Evolutionary conservation across 1,139 yeast genomes (phyloP).

Genomic region (Hemisphaericaspora subhashii): DNA sequence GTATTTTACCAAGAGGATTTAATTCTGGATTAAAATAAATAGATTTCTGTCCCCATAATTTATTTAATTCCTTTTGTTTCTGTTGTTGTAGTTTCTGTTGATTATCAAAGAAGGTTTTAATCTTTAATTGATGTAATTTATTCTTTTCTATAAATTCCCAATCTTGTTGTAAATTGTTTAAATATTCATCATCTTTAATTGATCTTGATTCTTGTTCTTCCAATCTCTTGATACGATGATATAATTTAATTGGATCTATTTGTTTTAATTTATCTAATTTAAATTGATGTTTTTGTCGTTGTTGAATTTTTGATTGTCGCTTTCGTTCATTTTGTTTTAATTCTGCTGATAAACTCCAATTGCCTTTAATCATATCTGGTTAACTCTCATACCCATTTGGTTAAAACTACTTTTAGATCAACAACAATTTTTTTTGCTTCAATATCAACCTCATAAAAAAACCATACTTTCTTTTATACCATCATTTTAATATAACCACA

Average conservation of each 20-base stretch:
- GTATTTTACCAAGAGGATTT: slow-evolving; percentile 48
- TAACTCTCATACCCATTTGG: background rate
- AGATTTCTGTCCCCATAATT: slow-evolving; percentile 40
- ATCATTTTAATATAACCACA: background rate
- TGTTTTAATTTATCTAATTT: slow-evolving; percentile 25
- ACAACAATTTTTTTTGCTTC: background rate
- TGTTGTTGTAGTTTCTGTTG: slow-evolving; percentile 18
- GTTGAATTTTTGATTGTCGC: slow-evolving; percentile 38
- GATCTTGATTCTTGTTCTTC: slow-evolving; percentile 18
- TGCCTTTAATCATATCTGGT: slow-evolving; percentile 38
- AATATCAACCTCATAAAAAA: too few species aligned
- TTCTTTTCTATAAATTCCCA: slow-evolving; percentile 42
- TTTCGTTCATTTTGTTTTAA: slow-evolving; percentile 39
- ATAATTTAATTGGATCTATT: slow-evolving; percentile 36
- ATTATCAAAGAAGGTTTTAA: slow-evolving; percentile 23
- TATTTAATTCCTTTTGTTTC: slow-evolving; percentile 21
- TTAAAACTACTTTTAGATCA: too few species aligned
- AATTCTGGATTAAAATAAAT: slow-evolving; percentile 47
- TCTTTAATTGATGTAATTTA: slow-evolving; percentile 32
- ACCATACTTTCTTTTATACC: too few species aligned
- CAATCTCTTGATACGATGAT: slow-evolving; percentile 28
- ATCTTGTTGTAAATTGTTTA: slow-evolving; percentile 33
- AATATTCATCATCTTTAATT: slow-evolving; percentile 23
- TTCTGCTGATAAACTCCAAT: slow-evolving; percentile 45
- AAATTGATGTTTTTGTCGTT: slow-evolving; percentile 38